These are phyloP conservation scores for Kalanchoe fedtschenkoi DNA, from an alignment of 164 flowering plant genomes.

Conservation along the genomic window DNA sequence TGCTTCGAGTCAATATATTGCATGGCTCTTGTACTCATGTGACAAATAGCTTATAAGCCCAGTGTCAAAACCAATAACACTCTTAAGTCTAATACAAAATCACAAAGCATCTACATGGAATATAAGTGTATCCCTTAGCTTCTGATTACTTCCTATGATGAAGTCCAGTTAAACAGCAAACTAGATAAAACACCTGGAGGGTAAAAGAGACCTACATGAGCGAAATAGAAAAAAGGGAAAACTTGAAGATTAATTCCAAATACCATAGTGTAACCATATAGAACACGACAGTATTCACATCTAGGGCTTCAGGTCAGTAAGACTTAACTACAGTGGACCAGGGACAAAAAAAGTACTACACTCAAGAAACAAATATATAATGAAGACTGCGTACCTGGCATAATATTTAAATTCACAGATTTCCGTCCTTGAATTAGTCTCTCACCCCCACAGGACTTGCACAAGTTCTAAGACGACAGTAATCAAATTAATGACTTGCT, in stretches of 20 bases:
- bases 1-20: too few relatives aligned
- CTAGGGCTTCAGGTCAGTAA: too few relatives aligned
- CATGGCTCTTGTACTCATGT: too few relatives aligned
- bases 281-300: too few relatives aligned
- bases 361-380: constrained; percentile 1
- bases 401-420: constrained; percentile 56
- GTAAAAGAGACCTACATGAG: background rate
- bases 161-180: background rate
- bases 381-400: constrained; percentile 39
- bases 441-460: constrained; percentile 73
- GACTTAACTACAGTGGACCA: background rate
- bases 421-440: constrained; percentile 62
- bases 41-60: background rate
- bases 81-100: background rate
- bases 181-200: background rate
- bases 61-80: background rate
- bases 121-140: background rate
- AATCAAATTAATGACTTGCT: background rate
- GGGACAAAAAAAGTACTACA: background rate
- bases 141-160: background rate
- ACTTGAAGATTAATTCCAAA: too few relatives aligned
- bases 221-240: background rate
- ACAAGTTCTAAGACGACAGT: constrained; percentile 32
- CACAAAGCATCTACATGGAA: background rate
- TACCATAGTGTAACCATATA: too few relatives aligned